Evolutionary conservation across 2,329 filamentous ascomycete species (phyloP).

Genomic region (Diaporthe vexans): DNA sequence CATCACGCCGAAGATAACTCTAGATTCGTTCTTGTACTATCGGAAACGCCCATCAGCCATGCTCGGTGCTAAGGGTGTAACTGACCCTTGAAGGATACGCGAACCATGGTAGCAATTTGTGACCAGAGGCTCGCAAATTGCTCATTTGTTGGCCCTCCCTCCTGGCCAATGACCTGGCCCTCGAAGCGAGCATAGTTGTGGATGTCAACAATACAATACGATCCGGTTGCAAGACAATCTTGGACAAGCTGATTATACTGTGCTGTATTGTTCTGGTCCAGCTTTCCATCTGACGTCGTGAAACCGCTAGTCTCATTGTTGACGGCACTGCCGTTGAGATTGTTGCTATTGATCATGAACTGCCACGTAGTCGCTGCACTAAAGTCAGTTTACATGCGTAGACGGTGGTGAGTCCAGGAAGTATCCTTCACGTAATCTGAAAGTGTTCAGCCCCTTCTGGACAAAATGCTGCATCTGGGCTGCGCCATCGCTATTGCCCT

Average conservation of each 20-base stretch:
- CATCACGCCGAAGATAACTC: slow-evolving; percentile 76
- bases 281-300: slow-evolving; percentile 54
- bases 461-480: slow-evolving; percentile 72
- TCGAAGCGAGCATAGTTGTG: slow-evolving; percentile 74
- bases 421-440: slow-evolving; percentile 55
- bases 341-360: slow-evolving; percentile 66
- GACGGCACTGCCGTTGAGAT: slow-evolving; percentile 57
- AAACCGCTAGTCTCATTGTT: neutral
- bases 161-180: slow-evolving; percentile 74
- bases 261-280: slow-evolving; percentile 62
- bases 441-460: slow-evolving; percentile 68
- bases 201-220: slow-evolving; percentile 72
- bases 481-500: slow-evolving; percentile 52
- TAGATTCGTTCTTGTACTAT: slow-evolving; percentile 64
- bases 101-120: slow-evolving; percentile 64
- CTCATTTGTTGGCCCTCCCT: slow-evolving; percentile 73
- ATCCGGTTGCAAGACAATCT: slow-evolving; percentile 68
- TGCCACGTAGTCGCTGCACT: slow-evolving; percentile 66
- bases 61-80: neutral
- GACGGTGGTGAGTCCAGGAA: neutral
- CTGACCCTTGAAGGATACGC: neutral
- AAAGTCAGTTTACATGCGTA: neutral
- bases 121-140: slow-evolving; percentile 74
- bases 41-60: neutral
- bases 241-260: slow-evolving; percentile 70